Base-by-base conservation (phyloP, 2,329 filamentous ascomycete genomes). In the Nemania abortiva region DNA sequence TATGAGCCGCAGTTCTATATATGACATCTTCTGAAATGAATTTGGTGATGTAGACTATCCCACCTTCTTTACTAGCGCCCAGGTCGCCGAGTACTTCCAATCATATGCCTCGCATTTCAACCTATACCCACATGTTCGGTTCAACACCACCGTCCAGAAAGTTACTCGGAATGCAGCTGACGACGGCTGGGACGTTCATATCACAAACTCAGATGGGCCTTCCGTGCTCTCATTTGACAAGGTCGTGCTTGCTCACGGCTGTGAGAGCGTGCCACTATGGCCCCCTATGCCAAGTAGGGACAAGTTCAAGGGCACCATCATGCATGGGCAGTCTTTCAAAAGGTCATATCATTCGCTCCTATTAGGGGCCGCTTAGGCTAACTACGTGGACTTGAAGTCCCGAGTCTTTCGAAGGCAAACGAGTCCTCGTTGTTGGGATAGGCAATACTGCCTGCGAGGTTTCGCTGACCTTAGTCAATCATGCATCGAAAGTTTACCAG, bases 391-490 rank as follows among this genome's bases (percentile, higher is more conserved):
- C 31, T 20, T 52, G 2, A 39, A 72, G 70, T 22, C 68, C 70
- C 15, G 68, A 70, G 39, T 50, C 56, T 6, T 72, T 74, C 27
- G 53, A 57, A 20, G 56, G 24, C 31, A 73, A 73, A 39, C 69
- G 59, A 31, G 72, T 74, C 7, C 56, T 74, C 0, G 73, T 74
- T 4, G 73, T 72, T 3, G 73, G 74, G 1, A 68, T 72, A 1
- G 72, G 73, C n/a, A 74, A 74, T 47, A 72, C 72, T 10, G 70
- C 72, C 6, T 73, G 67, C 29, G 73, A 74, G 18, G 58, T 70
- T 5, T 69, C 70, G 5, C 47, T 73, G 2, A 29, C 52, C 18
- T 55, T 73, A 6, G 34, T 59, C 27, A 61, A 62, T 11, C 61
- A 74, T 22, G 53, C 70, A 7, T 53, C 69, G 2, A 70, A 69